Conservation (phyloP, 768 basidiomycete species). For the Cyathus striatus region DNA sequence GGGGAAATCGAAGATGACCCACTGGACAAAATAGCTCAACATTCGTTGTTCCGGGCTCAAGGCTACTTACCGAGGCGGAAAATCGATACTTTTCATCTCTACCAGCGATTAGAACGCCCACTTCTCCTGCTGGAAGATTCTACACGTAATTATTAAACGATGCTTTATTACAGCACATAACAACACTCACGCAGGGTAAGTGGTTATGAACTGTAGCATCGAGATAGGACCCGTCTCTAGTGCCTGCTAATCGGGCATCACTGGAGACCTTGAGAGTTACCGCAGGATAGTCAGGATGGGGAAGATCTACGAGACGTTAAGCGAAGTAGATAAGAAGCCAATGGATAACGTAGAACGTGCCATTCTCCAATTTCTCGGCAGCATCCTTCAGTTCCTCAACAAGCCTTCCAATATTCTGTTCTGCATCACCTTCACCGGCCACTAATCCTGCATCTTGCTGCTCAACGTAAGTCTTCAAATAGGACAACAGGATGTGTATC, state of each 20-base stretch:
- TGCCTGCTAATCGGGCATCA: constrained; percentile 46
- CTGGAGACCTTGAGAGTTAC: constrained; percentile 46
- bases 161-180: constrained; percentile 2
- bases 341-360: constrained; percentile 31
- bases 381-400: constrained; percentile 43
- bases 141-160: constrained; percentile 20
- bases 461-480: constrained; percentile 64
- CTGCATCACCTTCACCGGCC: constrained; percentile 44
- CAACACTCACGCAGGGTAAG: constrained; percentile 66
- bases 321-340: not conserved
- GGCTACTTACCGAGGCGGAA: constrained; percentile 26
- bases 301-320: constrained; percentile 40
- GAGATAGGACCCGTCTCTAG: constrained; percentile 62
- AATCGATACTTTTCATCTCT: constrained; percentile 64
- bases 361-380: constrained; percentile 47
- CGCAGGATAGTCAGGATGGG: constrained; percentile 65
- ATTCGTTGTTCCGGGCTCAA: constrained; percentile 55
- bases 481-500: constrained; percentile 74
- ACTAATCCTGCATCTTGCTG: constrained; percentile 49
- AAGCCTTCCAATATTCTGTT: constrained; percentile 46
- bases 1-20: too few relatives aligned
- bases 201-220: constrained; percentile 57
- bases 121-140: constrained; percentile 57
- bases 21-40: constrained; percentile 71
- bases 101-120: constrained; percentile 57